Conservation (phyloP, 1,284 basidiomycete genomes). For the Mycosarcoma maydis region DNA sequence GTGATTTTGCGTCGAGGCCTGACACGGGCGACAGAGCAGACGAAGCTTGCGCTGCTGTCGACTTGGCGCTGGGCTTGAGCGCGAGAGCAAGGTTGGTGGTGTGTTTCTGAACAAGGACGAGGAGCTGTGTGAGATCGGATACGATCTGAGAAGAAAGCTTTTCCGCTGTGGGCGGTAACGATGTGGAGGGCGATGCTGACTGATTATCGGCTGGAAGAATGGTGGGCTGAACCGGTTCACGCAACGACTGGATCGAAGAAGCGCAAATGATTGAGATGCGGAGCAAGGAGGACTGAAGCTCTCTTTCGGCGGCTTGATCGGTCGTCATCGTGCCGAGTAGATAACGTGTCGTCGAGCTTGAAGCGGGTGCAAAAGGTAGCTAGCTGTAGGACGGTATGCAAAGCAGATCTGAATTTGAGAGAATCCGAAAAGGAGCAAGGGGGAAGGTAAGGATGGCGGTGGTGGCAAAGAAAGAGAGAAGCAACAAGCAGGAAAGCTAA, state of each 20-base stretch:
- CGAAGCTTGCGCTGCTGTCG: constrained; percentile 2
- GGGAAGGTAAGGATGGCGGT: too few relatives aligned
- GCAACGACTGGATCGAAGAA: constrained; percentile 52
- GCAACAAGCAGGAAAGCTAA: too few relatives aligned
- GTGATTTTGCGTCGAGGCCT: constrained; percentile 47
- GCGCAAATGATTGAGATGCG: constrained; percentile 60
- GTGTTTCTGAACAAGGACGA: constrained; percentile 49
- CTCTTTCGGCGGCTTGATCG: constrained; percentile 28
- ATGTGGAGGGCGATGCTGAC: constrained; percentile 5
- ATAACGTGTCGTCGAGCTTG: too few relatives aligned
- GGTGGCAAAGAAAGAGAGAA: too few relatives aligned
- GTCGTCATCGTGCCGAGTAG: background rate
- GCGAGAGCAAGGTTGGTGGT: constrained; percentile 52
- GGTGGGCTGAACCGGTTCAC: constrained; percentile 42
- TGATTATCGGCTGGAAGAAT: constrained; percentile 16
- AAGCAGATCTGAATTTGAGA: too few relatives aligned
- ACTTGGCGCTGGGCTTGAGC: constrained; percentile 40
- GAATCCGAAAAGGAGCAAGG: too few relatives aligned
- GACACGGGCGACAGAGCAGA: constrained; percentile 36
- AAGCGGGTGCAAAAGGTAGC: too few relatives aligned
- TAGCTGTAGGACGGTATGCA: too few relatives aligned
- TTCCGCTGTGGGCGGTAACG: constrained; percentile 19
- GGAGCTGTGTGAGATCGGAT: constrained; percentile 41
- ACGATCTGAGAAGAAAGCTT: constrained; percentile 47
- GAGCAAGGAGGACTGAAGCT: constrained; percentile 55